phyloP scores from a whole-genome alignment of 2,329 filamentous ascomycete species.

The Monosporascus sp. region DNA sequence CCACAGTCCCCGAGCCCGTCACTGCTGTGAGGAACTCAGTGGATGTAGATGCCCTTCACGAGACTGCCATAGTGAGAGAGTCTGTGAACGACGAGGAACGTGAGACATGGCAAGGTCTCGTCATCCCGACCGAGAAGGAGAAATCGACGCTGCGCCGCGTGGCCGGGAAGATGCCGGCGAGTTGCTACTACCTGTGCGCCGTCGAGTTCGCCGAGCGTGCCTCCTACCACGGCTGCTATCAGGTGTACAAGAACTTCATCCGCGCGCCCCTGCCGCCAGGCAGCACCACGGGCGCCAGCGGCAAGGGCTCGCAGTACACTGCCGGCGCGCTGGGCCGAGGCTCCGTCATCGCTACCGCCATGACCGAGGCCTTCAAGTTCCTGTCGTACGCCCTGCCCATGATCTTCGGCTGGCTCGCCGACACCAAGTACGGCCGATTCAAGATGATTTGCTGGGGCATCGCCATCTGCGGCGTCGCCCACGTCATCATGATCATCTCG shows the following conservation, averaged over 20 bases:
- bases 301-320: slow-evolving; percentile 24
- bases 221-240: slow-evolving; percentile 46
- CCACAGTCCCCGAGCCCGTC: too few relatives aligned
- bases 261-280: slow-evolving; percentile 44
- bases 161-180: slow-evolving; percentile 37
- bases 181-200: slow-evolving; percentile 41
- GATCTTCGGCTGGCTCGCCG: slow-evolving; percentile 35
- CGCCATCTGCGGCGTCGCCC: slow-evolving; percentile 29
- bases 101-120: too few relatives aligned
- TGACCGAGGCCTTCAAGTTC: slow-evolving; percentile 41
- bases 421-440: slow-evolving; percentile 36
- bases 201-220: slow-evolving; percentile 48
- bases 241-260: slow-evolving; percentile 50
- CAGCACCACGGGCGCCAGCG: slow-evolving; percentile 25
- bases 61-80: too few relatives aligned
- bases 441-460: slow-evolving; percentile 28
- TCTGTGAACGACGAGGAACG: too few relatives aligned
- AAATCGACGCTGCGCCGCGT: slow-evolving; percentile 38
- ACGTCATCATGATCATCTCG: slow-evolving; percentile 30
- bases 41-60: too few relatives aligned
- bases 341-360: slow-evolving; percentile 40
- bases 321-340: slow-evolving; percentile 48
- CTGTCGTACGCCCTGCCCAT: slow-evolving; percentile 43
- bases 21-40: too few relatives aligned
- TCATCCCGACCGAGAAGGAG: slow-evolving; percentile 42